These are phyloP conservation scores for Pulveroboletus sp. DNA, from an alignment of 1,284 basidiomycete genomes.

Conservation along the genomic window DNA sequence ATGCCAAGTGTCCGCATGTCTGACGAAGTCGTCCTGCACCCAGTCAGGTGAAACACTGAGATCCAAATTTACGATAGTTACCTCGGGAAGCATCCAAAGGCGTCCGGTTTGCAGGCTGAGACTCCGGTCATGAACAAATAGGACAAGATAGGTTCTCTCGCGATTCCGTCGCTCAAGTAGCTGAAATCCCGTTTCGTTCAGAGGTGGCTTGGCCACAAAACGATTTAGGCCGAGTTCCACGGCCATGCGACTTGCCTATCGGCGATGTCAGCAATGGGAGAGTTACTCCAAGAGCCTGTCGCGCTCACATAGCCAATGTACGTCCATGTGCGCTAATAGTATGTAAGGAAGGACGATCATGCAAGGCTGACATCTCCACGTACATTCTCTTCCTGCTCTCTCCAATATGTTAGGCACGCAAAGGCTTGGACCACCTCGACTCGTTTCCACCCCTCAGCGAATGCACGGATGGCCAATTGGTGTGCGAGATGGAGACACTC, in stretches of 20 bases:
- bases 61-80: slow-evolving; percentile 15
- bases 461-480: slow-evolving; percentile 70
- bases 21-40: slow-evolving; percentile 58
- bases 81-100: slow-evolving; percentile 80
- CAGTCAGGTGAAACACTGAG: slow-evolving; percentile 10
- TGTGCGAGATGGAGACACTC: slow-evolving; percentile 65
- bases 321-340: slow-evolving; percentile 68
- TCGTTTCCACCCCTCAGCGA: slow-evolving; percentile 69
- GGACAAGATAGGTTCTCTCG: slow-evolving; percentile 77
- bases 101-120: slow-evolving; percentile 79
- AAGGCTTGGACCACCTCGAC: slow-evolving; percentile 84
- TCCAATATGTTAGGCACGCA: slow-evolving; percentile 84
- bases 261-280: slow-evolving; percentile 11
- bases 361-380: slow-evolving; percentile 24
- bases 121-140: slow-evolving; percentile 80
- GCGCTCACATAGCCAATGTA: slow-evolving; percentile 74
- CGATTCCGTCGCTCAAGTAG: slow-evolving; percentile 72
- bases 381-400: slow-evolving; percentile 76
- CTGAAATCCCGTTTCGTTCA: slow-evolving; percentile 59
- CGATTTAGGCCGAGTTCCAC: slow-evolving; percentile 76
- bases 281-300: not conserved
- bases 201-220: slow-evolving; percentile 49
- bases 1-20: slow-evolving; percentile 67
- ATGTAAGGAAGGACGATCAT: slow-evolving; percentile 19
- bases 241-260: slow-evolving; percentile 79